A percentile compares a stretch with the other conserved stretches of the same genome.
Conservation (phyloP, 495 filamentous ascomycete genomes). For the Margaritispora aquatica region DNA sequence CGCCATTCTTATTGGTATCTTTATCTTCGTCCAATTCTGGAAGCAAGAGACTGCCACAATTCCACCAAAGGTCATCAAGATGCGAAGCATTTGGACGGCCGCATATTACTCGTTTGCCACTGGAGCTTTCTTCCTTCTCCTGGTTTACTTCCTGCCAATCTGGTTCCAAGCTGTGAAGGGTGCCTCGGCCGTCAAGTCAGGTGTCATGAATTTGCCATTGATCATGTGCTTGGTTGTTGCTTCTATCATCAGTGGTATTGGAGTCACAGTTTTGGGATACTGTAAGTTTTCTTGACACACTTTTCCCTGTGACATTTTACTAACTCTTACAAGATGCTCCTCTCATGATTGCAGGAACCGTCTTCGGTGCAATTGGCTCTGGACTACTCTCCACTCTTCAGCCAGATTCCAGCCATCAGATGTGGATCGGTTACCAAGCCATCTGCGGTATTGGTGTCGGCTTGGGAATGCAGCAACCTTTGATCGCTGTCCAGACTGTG, state of each 20-base stretch:
- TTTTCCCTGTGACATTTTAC: neutral
- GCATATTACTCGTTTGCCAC: conserved; percentile 46
- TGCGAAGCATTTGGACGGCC: conserved; percentile 53
- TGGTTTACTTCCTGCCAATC: conserved; percentile 64
- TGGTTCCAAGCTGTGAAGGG: conserved; percentile 80
- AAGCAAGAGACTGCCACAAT: conserved; percentile 64
- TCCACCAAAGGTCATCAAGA: conserved; percentile 57
- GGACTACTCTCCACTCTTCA: conserved; percentile 14
- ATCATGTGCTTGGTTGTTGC: conserved; percentile 34
- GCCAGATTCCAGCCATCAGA: conserved; percentile 4
- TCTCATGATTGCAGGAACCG: conserved; percentile 24
- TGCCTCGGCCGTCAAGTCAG: conserved; percentile 24
- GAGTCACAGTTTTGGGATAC: conserved; percentile 29
- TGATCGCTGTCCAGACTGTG: conserved; percentile 23
- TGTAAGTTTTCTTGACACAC: conserved; percentile 29
- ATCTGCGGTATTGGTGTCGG: conserved; percentile 21
- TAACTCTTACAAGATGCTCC: conserved; percentile 18
- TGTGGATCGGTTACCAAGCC: conserved; percentile 22
- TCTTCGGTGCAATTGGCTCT: conserved; percentile 43
- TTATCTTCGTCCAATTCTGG: conserved; percentile 57
- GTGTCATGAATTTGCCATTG: conserved; percentile 44
- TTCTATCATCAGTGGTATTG: conserved; percentile 27
- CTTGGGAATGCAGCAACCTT: conserved; percentile 24
- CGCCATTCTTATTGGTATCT: conserved; percentile 54
- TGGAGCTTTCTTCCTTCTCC: conserved; percentile 52